These are phyloP conservation scores for Paraphysoderma sedebokerense DNA, from an alignment of 371 early-diverging fungal species.

Conservation along the genomic window DNA sequence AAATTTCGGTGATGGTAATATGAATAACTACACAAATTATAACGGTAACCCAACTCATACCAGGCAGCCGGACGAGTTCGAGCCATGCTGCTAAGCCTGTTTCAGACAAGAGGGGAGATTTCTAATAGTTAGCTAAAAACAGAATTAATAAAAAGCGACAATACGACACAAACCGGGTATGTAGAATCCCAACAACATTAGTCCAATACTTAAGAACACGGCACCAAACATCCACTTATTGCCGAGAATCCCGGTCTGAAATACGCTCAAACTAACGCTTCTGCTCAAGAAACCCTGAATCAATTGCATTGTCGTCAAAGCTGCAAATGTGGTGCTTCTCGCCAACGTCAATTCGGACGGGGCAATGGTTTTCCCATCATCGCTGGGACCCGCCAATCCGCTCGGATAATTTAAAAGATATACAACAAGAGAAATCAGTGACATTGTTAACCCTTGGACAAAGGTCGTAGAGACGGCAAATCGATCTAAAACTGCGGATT, in stretches of 20 bases:
- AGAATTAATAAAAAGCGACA: not conserved
- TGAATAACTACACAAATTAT: constrained; percentile 44
- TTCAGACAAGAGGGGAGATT: constrained; percentile 9
- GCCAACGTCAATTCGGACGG: not conserved
- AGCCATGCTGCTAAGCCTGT: constrained; percentile 34
- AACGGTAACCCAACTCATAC: constrained; percentile 60
- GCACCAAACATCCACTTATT: constrained; percentile 64
- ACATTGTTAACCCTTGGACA: not conserved
- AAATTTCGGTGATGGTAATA: constrained; percentile 41
- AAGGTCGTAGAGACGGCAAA: constrained; percentile 6
- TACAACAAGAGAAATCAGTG: not conserved
- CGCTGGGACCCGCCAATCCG: not conserved
- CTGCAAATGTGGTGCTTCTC: constrained; percentile 29
- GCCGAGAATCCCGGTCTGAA: constrained; percentile 42
- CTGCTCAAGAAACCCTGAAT: constrained; percentile 61
- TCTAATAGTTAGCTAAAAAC: not conserved
- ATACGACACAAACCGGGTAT: constrained; percentile 28
- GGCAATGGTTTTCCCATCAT: not conserved
- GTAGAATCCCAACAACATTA: constrained; percentile 57
- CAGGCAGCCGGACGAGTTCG: constrained; percentile 37
- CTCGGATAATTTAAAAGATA: not conserved
- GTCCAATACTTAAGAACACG: constrained; percentile 40
- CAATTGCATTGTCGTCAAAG: constrained; percentile 60
- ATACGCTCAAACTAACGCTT: constrained; percentile 43
- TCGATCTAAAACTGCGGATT: constrained; percentile 17